These are phyloP conservation scores for Phaeotremella skinneri DNA, from an alignment of 768 basidiomycete genomes.

Conservation along the genomic window DNA sequence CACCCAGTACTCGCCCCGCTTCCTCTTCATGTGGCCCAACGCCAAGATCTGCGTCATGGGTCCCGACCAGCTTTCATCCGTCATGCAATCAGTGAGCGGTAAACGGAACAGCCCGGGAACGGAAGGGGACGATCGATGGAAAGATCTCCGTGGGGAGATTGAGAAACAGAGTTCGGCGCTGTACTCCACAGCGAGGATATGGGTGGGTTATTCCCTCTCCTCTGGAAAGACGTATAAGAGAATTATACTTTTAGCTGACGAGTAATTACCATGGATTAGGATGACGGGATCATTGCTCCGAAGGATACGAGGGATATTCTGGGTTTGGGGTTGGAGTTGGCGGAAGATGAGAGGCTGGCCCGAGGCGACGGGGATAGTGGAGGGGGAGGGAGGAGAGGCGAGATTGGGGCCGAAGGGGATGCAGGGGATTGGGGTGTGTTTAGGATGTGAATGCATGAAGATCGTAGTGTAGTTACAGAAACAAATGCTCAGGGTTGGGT, in stretches of 20 bases:
- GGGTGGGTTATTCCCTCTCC: constrained; percentile 56
- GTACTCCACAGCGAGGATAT: constrained; percentile 87
- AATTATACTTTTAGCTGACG: background rate
- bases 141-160: constrained; percentile 68
- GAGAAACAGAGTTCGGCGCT: constrained; percentile 82
- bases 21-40: constrained; percentile 99
- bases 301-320: constrained; percentile 83
- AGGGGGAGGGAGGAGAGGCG: constrained; percentile 56
- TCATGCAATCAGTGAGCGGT: constrained; percentile 72
- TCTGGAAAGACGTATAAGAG: background rate
- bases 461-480: background rate
- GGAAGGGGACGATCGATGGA: constrained; percentile 23
- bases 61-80: constrained; percentile 83
- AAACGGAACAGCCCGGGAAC: constrained; percentile 9
- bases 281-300: constrained; percentile 68
- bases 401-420: constrained; percentile 55
- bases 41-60: constrained; percentile 96
- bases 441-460: constrained; percentile 63
- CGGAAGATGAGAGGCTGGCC: constrained; percentile 51
- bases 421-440: constrained; percentile 71
- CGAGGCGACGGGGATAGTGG: constrained; percentile 56
- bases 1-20: constrained; percentile 79
- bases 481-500: background rate
- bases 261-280: constrained; percentile 11
- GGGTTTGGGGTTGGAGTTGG: constrained; percentile 81